A percentile compares a stretch with the other conserved stretches of the same genome.
Evolutionary conservation across 2,329 filamentous ascomycete genomes (phyloP).

Genomic region (Fusarium penzigii): DNA sequence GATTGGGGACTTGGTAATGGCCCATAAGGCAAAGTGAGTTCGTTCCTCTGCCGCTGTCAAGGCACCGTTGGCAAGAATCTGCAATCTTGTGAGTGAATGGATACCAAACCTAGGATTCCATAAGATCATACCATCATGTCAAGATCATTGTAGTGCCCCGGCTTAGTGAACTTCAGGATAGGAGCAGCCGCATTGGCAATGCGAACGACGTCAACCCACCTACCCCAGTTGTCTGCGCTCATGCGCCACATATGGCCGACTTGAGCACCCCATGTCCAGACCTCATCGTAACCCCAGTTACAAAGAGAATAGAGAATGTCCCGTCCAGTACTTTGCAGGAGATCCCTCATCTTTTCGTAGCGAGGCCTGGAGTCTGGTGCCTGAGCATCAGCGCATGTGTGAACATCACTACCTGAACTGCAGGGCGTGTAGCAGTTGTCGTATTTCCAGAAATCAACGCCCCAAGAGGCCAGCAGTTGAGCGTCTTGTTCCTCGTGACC

Average conservation of each 20-base stretch:
- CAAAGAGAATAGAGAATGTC: conserved; percentile 15
- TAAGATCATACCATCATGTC: no score
- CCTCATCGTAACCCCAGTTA: conserved; percentile 15
- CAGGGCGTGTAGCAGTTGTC: conserved; percentile 15
- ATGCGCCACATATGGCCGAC: conserved; percentile 16
- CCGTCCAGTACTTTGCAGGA: conserved; percentile 8
- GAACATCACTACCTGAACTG: background rate
- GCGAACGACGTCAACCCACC: no score
- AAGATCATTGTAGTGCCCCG: no score
- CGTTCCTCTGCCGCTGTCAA: no score
- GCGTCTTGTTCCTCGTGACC: conserved; percentile 13
- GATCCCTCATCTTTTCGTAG: conserved; percentile 10
- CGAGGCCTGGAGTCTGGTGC: background rate
- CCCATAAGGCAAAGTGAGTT: no score
- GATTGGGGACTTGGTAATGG: no score
- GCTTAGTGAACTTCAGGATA: no score
- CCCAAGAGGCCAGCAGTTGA: conserved; percentile 12
- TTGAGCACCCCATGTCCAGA: conserved; percentile 15
- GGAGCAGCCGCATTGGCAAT: no score
- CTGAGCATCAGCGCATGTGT: no score
- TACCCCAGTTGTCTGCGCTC: conserved; percentile 4
- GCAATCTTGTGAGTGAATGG: no score
- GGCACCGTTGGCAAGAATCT: no score
- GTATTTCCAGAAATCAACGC: conserved; percentile 16
- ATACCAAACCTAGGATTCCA: no score